Percentiles rank a stretch among this genome's conserved stretches.
Conservation (phyloP, 352 stramenopile species). For the Phytophthora constricta region DNA sequence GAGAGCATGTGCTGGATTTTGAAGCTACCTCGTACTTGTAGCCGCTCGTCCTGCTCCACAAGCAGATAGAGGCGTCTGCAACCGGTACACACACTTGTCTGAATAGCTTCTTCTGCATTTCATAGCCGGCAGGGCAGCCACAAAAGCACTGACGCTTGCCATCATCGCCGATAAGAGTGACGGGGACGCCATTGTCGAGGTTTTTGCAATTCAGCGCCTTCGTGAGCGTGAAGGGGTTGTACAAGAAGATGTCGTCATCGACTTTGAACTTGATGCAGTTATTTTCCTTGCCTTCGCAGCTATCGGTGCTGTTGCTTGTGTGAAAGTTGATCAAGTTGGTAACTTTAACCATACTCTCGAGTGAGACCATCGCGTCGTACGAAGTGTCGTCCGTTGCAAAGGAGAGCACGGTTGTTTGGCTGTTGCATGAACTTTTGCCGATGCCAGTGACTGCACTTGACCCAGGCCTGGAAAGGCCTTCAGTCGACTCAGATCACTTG, state of each 20-base stretch:
- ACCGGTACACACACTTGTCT: slow-evolving; percentile 37
- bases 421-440: neutral
- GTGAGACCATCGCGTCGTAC: slow-evolving; percentile 42
- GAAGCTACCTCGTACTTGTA: slow-evolving; percentile 34
- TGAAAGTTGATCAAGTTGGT: slow-evolving; percentile 51
- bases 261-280: slow-evolving; percentile 47
- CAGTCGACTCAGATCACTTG: slow-evolving; percentile 30
- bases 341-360: slow-evolving; percentile 35
- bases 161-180: slow-evolving; percentile 46
- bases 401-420: slow-evolving; percentile 38
- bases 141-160: slow-evolving; percentile 61
- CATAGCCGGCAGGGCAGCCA: slow-evolving; percentile 51
- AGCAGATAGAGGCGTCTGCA: slow-evolving; percentile 33
- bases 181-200: slow-evolving; percentile 49
- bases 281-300: slow-evolving; percentile 26
- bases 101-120: slow-evolving; percentile 28
- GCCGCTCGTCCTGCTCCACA: slow-evolving; percentile 49
- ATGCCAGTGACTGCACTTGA: slow-evolving; percentile 31
- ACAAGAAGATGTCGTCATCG: slow-evolving; percentile 60
- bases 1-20: slow-evolving; percentile 31
- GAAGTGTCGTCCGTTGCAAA: slow-evolving; percentile 47
- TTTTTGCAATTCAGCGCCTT: slow-evolving; percentile 44
- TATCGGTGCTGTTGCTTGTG: slow-evolving; percentile 13
- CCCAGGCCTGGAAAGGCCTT: slow-evolving; percentile 37
- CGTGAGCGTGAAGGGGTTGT: slow-evolving; percentile 63